Conservation (phyloP, 495 filamentous ascomycete species). For the Melanomma pulvis-pyrius region DNA sequence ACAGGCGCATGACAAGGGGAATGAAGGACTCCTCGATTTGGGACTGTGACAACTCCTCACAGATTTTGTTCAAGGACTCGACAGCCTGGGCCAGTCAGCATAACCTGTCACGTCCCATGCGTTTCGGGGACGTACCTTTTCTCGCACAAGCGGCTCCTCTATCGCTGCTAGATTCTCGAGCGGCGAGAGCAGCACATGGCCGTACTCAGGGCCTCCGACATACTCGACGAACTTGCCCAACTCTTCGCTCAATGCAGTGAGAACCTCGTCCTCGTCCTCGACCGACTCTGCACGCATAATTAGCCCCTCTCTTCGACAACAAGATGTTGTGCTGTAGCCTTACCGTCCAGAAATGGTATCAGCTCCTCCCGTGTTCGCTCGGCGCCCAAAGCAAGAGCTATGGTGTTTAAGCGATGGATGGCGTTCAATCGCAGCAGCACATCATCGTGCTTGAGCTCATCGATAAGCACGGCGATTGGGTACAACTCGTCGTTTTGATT, state of each 20-base stretch:
- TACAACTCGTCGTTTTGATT: slow-evolving; percentile 94
- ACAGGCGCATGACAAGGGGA: slow-evolving; percentile 88
- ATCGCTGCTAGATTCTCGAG: slow-evolving; percentile 98
- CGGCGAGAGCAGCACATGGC: slow-evolving; percentile 93
- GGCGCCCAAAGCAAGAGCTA: slow-evolving; percentile 90
- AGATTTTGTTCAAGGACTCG: slow-evolving; percentile 98
- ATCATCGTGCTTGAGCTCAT: slow-evolving; percentile 99
- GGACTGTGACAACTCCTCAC: slow-evolving; percentile 80
- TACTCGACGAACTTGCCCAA: slow-evolving; percentile 96
- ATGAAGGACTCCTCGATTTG: slow-evolving; percentile 98
- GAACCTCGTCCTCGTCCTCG: slow-evolving; percentile 97
- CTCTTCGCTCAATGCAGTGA: slow-evolving; percentile 95
- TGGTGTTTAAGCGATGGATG: slow-evolving; percentile 95
- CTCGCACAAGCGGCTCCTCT: slow-evolving; percentile 93
- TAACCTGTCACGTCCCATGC: background rate
- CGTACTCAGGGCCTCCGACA: slow-evolving; percentile 89
- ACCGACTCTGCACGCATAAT: slow-evolving; percentile 72
- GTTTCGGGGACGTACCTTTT: slow-evolving; percentile 68
- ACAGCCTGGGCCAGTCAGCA: slow-evolving; percentile 67
- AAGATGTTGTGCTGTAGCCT: slow-evolving; percentile 40
- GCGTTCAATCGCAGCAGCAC: slow-evolving; percentile 96
- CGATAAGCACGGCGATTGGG: slow-evolving; percentile 98
- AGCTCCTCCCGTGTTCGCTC: slow-evolving; percentile 97
- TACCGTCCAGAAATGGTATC: slow-evolving; percentile 98
- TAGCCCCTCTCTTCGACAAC: slow-evolving; percentile 4